Base-by-base conservation (phyloP, 1,284 basidiomycete species). In the Peniophora sp. region DNA sequence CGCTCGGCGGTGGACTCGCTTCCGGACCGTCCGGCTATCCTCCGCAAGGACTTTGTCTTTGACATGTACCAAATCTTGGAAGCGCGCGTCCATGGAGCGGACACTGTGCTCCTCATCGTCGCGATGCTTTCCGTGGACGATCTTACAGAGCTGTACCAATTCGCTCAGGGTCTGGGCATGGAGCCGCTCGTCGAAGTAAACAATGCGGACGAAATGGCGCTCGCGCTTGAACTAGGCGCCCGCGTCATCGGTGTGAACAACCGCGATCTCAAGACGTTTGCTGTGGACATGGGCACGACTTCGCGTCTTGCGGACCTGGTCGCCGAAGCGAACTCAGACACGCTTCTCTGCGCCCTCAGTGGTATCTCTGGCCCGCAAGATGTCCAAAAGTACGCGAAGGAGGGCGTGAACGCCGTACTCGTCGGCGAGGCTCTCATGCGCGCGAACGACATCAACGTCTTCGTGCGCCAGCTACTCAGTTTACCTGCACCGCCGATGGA, bases 151-250 rank as follows among this genome's bases (percentile, higher is more conserved):
- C 76, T 99, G 12, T 97, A 97, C 72, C 70, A 75, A 48, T 94
- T 94, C 70, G 83, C 89, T 2, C 63, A 83, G 48, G 77, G 80
- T 44, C 78, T 94, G 5, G 94, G 93, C 32, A 98, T 99, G 92
- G 95, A 99, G 66, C 95, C 96, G 0, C 78, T 99, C 43, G 96
- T 99, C n/a, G 96, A 99, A 68, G 96, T 99, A 50, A 97, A 98
- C 75, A 98, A 95, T 60, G 81, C 88, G 3, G 78, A 76, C 42
- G 96, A 99, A 72, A 95, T 99, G 82, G 76, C 81, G 54, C 65
- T 85, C 23, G 96, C 96, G 2, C 78, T 98, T 24, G 77, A 78
- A n/a, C 76, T 99, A 17, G 86, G 87, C 3, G 83, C 95, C 32
- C 92, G 90, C 61, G 89, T 98, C 50, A 90, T 99, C 57, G 96